Evolutionary conservation across 2,329 filamentous ascomycete species (phyloP), one percentile per base, ranked within the genome.

Genomic region (Dothidotthia symphoricarpi): DNA sequence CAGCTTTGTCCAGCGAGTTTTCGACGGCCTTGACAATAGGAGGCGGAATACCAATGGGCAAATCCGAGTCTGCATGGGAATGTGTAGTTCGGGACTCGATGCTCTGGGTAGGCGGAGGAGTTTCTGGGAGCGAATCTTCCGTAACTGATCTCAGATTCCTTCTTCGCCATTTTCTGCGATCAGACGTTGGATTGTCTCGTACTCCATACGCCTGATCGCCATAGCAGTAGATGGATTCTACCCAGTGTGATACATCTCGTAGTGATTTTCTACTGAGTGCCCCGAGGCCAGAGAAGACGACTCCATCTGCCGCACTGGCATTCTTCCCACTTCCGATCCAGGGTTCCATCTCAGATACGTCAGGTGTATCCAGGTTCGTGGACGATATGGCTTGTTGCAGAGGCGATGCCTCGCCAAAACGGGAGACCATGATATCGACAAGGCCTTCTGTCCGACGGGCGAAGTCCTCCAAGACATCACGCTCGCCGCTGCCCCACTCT

Each of bases 391-490:
- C 43, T 15, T 51, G 43, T 28, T 59, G 49, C 6, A 57, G 42
- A 7, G 59, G 42, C 6, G 71, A 64, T 5, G 72, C 62, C 44
- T 83, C 77, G 10, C 88, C 91, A 64, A 94, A 97, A 51, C 86
- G 83, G 28, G 87, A 89, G 3, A 96, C 89, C 28, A 96, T 74
- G 32, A 97, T 67, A 66, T 98, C 93, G 5, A 95, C 78, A 26
- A 98, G 74, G 1, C 93, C 93, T 34, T 93, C 84, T 16, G 88
- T 86, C 38, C 86, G 76, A 8, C 76, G 77, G 1, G 88, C 81
- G 45, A 95, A 81, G n/a, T 88, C 88, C 65, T 97, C 91, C 1
- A 98, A 73, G 0, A 97, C 91, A 55, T 94, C 91, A 55, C 91
- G 77, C 70, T 97, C 91, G 22, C 89, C 89, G 61, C 91, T 96